phyloP scores from a whole-genome alignment of 2,329 filamentous ascomycete genomes.

The Fusarium agapanthi region DNA sequence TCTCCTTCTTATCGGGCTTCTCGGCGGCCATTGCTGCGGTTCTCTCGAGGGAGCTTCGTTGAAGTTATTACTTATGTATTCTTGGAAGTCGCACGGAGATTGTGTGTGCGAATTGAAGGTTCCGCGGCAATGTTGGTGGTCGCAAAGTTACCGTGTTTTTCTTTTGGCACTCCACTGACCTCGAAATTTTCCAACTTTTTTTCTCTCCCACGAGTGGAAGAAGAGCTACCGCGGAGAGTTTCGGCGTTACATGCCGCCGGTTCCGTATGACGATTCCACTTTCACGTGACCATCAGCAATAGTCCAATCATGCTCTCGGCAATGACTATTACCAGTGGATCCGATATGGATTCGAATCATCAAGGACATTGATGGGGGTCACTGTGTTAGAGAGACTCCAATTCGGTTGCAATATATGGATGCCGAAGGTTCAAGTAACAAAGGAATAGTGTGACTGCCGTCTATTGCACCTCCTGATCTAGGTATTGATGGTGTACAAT shows the following conservation, averaged over 20 bases:
- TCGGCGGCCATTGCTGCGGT: constrained; percentile 56
- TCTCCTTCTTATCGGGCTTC: constrained; percentile 61
- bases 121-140: constrained; percentile 30
- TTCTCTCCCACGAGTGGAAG: constrained; percentile 44
- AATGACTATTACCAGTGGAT: constrained; percentile 39
- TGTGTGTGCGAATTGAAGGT: constrained; percentile 36
- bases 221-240: constrained; percentile 35
- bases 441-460: constrained; percentile 40
- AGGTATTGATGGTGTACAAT: constrained; percentile 54
- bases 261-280: constrained; percentile 16
- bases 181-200: constrained; percentile 48
- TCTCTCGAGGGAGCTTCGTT: constrained; percentile 21
- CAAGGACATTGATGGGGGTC: neutral
- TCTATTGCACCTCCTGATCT: constrained; percentile 52
- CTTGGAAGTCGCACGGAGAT: neutral
- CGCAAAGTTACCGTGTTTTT: constrained; percentile 40
- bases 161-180: constrained; percentile 40
- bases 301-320: constrained; percentile 33
- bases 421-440: constrained; percentile 6
- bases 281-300: constrained; percentile 18
- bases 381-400: neutral
- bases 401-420: neutral
- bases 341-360: neutral
- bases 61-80: constrained; percentile 18
- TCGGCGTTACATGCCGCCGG: constrained; percentile 47